These are phyloP conservation scores for Cercis canadensis DNA, from an alignment of 306 rosid species.

Conservation along the genomic window DNA sequence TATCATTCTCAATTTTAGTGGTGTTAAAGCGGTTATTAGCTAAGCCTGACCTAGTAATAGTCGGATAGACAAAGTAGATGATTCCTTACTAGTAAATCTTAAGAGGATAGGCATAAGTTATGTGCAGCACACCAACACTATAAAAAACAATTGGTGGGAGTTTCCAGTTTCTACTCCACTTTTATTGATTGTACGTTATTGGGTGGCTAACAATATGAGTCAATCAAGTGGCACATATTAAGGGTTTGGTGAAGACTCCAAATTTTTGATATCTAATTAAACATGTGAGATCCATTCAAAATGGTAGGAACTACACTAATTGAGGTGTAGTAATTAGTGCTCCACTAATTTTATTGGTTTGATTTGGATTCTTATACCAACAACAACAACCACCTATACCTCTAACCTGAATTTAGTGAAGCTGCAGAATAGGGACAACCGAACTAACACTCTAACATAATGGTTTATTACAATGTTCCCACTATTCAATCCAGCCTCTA, in stretches of 20 bases:
- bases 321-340: conserved; percentile 35
- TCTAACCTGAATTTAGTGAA: neutral
- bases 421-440: conserved; percentile 16
- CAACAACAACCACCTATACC: neutral
- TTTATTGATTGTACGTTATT: conserved; percentile 39
- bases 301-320: conserved; percentile 25
- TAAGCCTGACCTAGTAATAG: conserved; percentile 32
- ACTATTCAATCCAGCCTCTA: neutral
- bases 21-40: conserved; percentile 24
- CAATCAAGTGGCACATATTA: conserved; percentile 24
- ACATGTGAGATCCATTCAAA: conserved; percentile 26
- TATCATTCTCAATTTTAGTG: neutral
- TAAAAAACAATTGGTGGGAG: conserved; percentile 10
- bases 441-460: neutral
- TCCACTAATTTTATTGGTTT: conserved; percentile 20
- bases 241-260: conserved; percentile 5
- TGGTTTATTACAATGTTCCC: conserved; percentile 6
- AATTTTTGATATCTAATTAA: conserved; percentile 6
- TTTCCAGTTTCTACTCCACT: conserved; percentile 36
- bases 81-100: neutral
- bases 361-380: conserved; percentile 13
- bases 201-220: conserved; percentile 11
- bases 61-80: conserved; percentile 15
- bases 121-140: conserved; percentile 38
- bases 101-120: conserved; percentile 7